phyloP scores from a whole-genome alignment of 2,329 filamentous ascomycete species.

The Monosporascus sp. region DNA sequence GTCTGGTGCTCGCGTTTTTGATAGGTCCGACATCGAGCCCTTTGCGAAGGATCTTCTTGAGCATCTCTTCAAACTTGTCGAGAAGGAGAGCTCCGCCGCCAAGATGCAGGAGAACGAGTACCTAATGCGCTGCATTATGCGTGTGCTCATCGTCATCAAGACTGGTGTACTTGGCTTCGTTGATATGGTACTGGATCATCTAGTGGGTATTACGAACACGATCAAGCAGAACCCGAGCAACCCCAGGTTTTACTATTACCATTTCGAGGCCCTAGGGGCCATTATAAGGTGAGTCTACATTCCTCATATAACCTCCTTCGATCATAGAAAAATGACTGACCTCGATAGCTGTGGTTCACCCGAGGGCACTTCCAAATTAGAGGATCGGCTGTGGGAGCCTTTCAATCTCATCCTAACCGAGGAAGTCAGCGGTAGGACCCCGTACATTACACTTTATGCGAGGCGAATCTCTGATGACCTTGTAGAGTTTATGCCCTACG shows the following conservation, averaged over 20 bases:
- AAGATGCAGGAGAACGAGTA: slow-evolving; percentile 99
- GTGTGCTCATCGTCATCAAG: slow-evolving; percentile 89
- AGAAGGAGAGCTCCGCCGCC: slow-evolving; percentile 75
- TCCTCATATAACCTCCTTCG: slow-evolving; percentile 21
- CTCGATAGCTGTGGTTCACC: slow-evolving; percentile 55
- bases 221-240: slow-evolving; percentile 96
- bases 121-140: slow-evolving; percentile 97
- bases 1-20: slow-evolving; percentile 71
- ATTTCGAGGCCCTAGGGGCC: slow-evolving; percentile 91
- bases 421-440: slow-evolving; percentile 66
- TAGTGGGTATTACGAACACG: slow-evolving; percentile 84
- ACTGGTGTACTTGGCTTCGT: slow-evolving; percentile 71
- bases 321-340: slow-evolving; percentile 1
- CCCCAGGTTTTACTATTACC: slow-evolving; percentile 96
- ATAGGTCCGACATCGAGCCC: slow-evolving; percentile 70
- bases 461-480: slow-evolving; percentile 23
- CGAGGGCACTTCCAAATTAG: slow-evolving; percentile 66
- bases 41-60: slow-evolving; percentile 81
- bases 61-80: slow-evolving; percentile 87
- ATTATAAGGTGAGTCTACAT: slow-evolving; percentile 58
- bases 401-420: slow-evolving; percentile 76
- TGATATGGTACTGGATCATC: slow-evolving; percentile 74
- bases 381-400: slow-evolving; percentile 75
- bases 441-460: background rate
- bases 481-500: slow-evolving; percentile 87